Percentiles rank a stretch among this genome's conserved stretches.
Evolutionary conservation across 2,329 filamentous ascomycete genomes (phyloP).

Genomic region (Beauveria varroae): DNA sequence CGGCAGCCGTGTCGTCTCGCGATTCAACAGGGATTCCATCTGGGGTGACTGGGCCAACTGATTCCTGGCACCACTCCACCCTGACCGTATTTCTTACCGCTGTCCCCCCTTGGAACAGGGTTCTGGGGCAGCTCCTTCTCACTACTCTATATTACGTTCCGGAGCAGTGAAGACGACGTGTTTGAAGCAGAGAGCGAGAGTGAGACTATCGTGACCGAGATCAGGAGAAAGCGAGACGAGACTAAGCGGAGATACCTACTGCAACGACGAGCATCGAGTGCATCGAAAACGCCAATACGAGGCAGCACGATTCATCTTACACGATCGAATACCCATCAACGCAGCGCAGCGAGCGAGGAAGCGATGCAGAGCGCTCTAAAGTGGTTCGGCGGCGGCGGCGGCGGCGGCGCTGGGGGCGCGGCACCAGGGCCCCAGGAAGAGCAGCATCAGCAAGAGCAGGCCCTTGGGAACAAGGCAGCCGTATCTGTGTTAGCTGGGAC

Average conservation of each 20-base stretch:
- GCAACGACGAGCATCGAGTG: neutral
- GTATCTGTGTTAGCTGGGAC: neutral
- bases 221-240: too few relatives aligned
- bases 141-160: neutral
- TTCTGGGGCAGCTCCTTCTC: neutral
- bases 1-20: constrained; percentile 1
- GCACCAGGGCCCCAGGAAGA: neutral
- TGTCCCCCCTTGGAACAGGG: neutral
- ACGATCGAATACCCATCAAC: neutral
- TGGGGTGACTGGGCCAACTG: constrained; percentile 4
- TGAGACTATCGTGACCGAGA: neutral
- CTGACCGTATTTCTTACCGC: constrained; percentile 8
- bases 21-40: constrained; percentile 1
- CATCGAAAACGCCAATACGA: neutral
- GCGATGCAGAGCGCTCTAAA: constrained; percentile 5
- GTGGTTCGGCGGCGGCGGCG: neutral
- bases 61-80: constrained; percentile 3
- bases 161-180: neutral
- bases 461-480: neutral
- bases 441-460: neutral
- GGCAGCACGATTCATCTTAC: neutral
- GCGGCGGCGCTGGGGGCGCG: neutral
- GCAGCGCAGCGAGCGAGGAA: neutral
- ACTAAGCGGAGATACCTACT: neutral
- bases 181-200: neutral